Conservation (phyloP, 2,329 filamentous ascomycete genomes). For the Hypoxylon sp. region DNA sequence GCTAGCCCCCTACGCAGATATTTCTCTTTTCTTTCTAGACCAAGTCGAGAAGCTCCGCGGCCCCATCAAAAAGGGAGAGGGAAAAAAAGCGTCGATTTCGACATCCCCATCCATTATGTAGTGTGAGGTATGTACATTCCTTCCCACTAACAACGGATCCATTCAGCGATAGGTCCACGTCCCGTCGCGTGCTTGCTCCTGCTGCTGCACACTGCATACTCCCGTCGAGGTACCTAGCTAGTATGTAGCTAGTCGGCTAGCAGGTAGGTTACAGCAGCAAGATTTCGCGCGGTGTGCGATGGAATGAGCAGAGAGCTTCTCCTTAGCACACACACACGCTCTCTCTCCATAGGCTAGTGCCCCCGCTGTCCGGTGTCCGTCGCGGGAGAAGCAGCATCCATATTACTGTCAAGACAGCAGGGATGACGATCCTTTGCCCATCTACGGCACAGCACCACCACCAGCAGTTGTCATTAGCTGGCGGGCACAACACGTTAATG, state of each 20-base stretch:
- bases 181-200: conserved; percentile 11
- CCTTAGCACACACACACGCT: background rate
- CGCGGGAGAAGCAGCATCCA: conserved; percentile 13
- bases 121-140: background rate
- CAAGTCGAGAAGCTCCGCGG: background rate
- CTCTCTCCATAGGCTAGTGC: background rate
- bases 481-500: conserved; percentile 14
- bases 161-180: conserved; percentile 19
- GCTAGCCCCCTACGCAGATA: background rate
- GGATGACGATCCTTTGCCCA: conserved; percentile 42
- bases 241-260: background rate
- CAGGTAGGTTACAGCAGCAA: conserved; percentile 5
- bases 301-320: background rate
- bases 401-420: conserved; percentile 21
- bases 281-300: conserved; percentile 20
- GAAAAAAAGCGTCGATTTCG: background rate
- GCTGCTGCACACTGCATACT: conserved; percentile 21
- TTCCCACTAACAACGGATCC: conserved; percentile 8
- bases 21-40: conserved; percentile 9
- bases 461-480: conserved; percentile 5
- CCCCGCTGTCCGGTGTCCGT: conserved; percentile 35
- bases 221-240: background rate
- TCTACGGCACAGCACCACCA: conserved; percentile 32
- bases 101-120: background rate
- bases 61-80: background rate